Evolutionary conservation across 345 rosid genomes (phyloP).

Genomic region (Hypericum androsaemum): DNA sequence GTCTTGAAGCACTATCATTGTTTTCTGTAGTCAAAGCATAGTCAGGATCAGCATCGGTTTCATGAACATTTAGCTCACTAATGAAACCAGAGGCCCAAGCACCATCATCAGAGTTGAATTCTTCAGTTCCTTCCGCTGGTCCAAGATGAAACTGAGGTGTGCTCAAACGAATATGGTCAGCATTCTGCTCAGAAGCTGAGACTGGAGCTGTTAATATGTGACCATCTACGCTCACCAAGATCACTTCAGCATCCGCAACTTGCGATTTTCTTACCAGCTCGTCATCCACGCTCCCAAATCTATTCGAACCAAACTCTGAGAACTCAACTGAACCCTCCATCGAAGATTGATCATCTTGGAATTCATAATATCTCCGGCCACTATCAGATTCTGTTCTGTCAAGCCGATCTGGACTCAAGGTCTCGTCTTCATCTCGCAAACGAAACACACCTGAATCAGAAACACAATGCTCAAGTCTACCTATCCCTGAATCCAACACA

Average conservation of each 20-base stretch:
- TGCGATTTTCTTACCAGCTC: slow-evolving; percentile 39
- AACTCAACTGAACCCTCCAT: slow-evolving; percentile 32
- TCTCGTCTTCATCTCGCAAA: slow-evolving; percentile 32
- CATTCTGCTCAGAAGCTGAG: slow-evolving; percentile 46
- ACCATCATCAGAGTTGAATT: slow-evolving; percentile 45
- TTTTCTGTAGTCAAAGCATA: slow-evolving; percentile 12
- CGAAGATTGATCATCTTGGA: slow-evolving; percentile 54
- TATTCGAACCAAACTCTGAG: slow-evolving; percentile 47
- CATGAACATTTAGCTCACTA: slow-evolving; percentile 30
- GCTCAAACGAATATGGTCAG: slow-evolving; percentile 43
- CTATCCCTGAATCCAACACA: slow-evolving; percentile 13
- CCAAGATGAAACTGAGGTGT: slow-evolving; percentile 84
- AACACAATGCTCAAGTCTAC: slow-evolving; percentile 53
- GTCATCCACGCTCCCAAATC: slow-evolving; percentile 38
- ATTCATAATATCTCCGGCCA: slow-evolving; percentile 56
- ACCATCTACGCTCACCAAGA: slow-evolving; percentile 82
- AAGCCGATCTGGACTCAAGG: slow-evolving; percentile 26
- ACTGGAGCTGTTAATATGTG: slow-evolving; percentile 75
- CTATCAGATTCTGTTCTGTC: slow-evolving; percentile 69
- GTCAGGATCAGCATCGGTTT: slow-evolving; percentile 20
- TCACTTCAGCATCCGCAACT: slow-evolving; percentile 52
- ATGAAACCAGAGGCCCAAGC: slow-evolving; percentile 42
- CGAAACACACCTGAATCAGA: slow-evolving; percentile 46
- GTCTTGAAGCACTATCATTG: slow-evolving; percentile 20
- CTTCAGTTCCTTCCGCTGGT: slow-evolving; percentile 60